Base-by-base conservation (phyloP, 495 filamentous ascomycete species). In the Trichoderma asperelloides region DNA sequence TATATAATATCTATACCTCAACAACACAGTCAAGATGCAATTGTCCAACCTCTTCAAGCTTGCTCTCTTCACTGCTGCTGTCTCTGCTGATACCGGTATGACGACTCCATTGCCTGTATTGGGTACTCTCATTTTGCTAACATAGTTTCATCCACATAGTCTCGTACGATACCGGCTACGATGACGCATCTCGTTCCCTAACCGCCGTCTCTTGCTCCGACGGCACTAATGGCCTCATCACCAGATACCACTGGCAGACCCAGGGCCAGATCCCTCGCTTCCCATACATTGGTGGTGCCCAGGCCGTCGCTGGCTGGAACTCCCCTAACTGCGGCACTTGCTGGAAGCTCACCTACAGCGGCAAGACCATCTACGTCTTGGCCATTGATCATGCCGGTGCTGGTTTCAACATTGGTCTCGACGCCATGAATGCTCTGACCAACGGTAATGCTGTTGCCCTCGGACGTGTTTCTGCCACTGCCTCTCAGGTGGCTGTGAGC, bases 341-440 rank as follows among this genome's bases (percentile, higher is more conserved):
- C 82, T 93, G 87, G 78, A 65, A 76, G 60, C 75, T 91, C 62
- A 81, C 78, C 16, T 94, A 84, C 74, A 74, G 79, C 27, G 81
- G 84, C 70, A 76, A 79, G 66, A 86, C 80, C 23, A 82, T 94
- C 77, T 82, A 87, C 71, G 76, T 94, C 11, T 78, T 86, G 13
- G 91, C 85, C 28, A 80, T 94, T 68, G 91, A 94, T 77, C 78
- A 86, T 65, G 80, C 85, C 12, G 78, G 69, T 0, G 23, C 67
- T 25, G 88, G 87, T 3, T 86, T 89, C 79, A 89, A 90, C 74
- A 82, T 93, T 64, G 87, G 81, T 3, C 74, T 87, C 62, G 68
- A 71, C 37, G 90, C 88, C 27, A 83, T 94, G 86, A 81, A 93
- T 74, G 70, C 74, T 1, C 77, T 94, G 67, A 94, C 91, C 16